Evolutionary conservation across 495 filamentous ascomycete species (phyloP).

Genomic region (Lasiosphaeria miniovina): DNA sequence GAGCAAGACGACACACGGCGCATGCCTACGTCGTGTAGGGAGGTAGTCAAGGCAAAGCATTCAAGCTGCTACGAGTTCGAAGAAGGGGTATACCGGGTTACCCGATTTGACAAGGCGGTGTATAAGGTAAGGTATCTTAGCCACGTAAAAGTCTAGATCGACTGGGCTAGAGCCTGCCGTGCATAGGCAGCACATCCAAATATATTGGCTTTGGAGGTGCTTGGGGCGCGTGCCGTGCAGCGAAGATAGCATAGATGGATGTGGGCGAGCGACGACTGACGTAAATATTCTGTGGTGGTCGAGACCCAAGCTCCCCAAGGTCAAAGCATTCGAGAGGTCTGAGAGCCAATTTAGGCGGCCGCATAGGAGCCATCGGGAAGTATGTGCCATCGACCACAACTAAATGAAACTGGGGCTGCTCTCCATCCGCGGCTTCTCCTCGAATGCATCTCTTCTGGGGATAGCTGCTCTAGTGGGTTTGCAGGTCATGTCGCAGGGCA

Average conservation of each 20-base stretch:
- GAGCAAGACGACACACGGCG: not conserved
- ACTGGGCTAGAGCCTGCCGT: not conserved
- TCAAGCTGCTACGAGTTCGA: not conserved
- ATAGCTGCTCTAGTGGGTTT: no score
- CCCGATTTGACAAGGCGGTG: conserved; percentile 1
- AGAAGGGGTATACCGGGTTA: not conserved
- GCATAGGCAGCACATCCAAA: not conserved
- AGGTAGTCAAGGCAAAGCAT: no score
- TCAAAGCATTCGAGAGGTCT: conserved; percentile 10
- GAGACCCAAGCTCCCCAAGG: not conserved
- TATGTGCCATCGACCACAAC: not conserved
- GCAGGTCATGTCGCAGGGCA: no score
- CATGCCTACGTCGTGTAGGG: not conserved
- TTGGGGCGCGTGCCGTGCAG: conserved; percentile 2
- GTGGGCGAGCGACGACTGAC: not conserved
- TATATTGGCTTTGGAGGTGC: not conserved
- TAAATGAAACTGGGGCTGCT: not conserved
- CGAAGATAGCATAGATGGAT: not conserved
- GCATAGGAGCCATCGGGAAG: not conserved
- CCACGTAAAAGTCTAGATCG: not conserved
- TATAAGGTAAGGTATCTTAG: no score
- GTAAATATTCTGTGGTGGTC: not conserved
- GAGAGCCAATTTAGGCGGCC: conserved; percentile 13
- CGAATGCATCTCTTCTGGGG: no score
- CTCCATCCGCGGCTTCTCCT: no score